Evolutionary conservation across 2,329 filamentous ascomycete genomes (phyloP).

Genomic region (Pestalotiopsis fici): DNA sequence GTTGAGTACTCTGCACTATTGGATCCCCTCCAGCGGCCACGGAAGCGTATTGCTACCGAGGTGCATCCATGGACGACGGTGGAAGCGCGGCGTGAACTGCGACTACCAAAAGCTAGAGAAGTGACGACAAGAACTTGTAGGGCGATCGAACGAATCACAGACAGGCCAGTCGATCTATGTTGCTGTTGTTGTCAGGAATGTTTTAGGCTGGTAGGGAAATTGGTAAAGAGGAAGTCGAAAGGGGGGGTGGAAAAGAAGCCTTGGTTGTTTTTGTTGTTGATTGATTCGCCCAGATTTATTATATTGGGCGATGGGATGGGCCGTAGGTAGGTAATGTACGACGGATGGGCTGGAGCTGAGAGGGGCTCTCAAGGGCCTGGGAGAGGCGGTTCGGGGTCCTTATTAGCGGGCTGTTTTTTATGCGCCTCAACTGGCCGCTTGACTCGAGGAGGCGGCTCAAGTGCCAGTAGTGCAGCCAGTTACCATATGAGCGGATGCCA

Average conservation of each 20-base stretch:
- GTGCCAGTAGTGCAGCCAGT: background rate
- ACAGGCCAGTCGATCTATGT: background rate
- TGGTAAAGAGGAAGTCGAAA: background rate
- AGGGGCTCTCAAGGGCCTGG: background rate
- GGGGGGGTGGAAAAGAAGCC: background rate
- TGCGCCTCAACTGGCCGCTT: background rate
- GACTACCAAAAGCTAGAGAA: background rate
- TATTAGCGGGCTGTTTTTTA: background rate
- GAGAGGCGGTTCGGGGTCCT: background rate
- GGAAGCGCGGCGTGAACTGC: background rate
- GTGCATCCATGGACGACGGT: conserved; percentile 1
- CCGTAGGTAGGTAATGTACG: no score
- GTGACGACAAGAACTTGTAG: background rate
- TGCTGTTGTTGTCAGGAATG: background rate
- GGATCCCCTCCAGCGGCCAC: conserved; percentile 3
- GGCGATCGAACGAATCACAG: background rate
- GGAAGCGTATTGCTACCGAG: conserved; percentile 3
- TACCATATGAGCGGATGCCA: background rate
- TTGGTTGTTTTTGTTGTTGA: background rate
- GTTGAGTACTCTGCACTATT: background rate
- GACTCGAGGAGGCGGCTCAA: background rate
- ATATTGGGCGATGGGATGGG: background rate
- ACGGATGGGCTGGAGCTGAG: background rate
- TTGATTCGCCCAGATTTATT: background rate
- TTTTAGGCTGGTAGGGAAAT: background rate